These are phyloP conservation scores for Cyclocybe cylindracea DNA, from an alignment of 768 basidiomycete species.

Conservation along the genomic window DNA sequence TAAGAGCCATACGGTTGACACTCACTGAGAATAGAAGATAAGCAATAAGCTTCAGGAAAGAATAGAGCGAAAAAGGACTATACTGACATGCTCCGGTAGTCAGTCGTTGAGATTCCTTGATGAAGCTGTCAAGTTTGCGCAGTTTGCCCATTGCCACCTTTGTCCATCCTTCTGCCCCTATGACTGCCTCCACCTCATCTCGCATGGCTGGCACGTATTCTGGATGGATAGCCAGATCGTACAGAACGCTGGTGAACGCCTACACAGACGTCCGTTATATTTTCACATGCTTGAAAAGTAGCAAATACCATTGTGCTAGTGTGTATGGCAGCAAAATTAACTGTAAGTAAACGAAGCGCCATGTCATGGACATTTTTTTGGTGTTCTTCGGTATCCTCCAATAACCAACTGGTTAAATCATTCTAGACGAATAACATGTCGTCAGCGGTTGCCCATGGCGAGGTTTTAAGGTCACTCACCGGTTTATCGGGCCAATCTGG, in stretches of 20 bases:
- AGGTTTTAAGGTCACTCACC: neutral
- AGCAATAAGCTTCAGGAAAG: too few relatives aligned
- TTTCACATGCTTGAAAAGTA: neutral
- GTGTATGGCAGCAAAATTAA: slow-evolving; percentile 42
- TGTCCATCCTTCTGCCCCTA: slow-evolving; percentile 34
- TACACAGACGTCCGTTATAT: slow-evolving; percentile 7
- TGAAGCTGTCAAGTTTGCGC: slow-evolving; percentile 45
- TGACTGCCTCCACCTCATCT: slow-evolving; percentile 39
- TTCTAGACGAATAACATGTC: neutral
- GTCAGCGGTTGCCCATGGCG: neutral
- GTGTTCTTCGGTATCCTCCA: slow-evolving; percentile 11
- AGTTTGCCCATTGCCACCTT: slow-evolving; percentile 38
- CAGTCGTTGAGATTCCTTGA: slow-evolving; percentile 35
- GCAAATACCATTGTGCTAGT: slow-evolving; percentile 38
- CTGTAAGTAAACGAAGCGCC: slow-evolving; percentile 27
- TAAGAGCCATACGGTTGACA: slow-evolving; percentile 30
- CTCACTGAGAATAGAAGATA: slow-evolving; percentile 4
- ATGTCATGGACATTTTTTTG: slow-evolving; percentile 19
- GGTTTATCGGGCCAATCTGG: neutral
- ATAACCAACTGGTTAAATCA: slow-evolving; percentile 15
- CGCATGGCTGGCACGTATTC: slow-evolving; percentile 35
- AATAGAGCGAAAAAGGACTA: neutral
- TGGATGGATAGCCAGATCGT: slow-evolving; percentile 34
- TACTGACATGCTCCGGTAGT: slow-evolving; percentile 4
- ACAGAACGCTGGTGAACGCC: slow-evolving; percentile 36